Base-by-base conservation (phyloP, 495 filamentous ascomycete species). In the Aspergillus panamensis region DNA sequence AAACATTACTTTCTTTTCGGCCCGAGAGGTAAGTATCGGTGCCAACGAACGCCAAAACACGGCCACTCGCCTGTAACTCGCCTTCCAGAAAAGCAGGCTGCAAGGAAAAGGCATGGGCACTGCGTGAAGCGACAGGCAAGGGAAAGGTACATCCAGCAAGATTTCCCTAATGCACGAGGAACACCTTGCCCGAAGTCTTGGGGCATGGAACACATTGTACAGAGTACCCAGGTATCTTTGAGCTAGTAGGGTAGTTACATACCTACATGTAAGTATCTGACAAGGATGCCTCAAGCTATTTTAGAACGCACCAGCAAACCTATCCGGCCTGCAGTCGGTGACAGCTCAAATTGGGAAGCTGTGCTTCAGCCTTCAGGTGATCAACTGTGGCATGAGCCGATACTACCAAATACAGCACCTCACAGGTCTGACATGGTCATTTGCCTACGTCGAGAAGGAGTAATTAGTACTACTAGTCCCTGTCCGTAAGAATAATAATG, bases 371-470 rank as follows among this genome's bases (percentile, higher is more conserved):
- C 25, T 25, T 50, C 47, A 57, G 55, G 32, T 51, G 29, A 49
- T 49, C 47, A 49, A 20, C 47, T 49, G 47, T 25, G 45, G 48
- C 20, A 14, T 50, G 45, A 37, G 47, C 44, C 30, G 42, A 30
- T 31, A 39, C 35, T 13, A 14, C 53, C 25, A 48, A 48, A 55
- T 48, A 55, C 6, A 30, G 42, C 39, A 29, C 10, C 25, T 54
- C 29, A 32, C 9, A 21, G 31, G 54, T 56, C 55, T 57, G 33
- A 50, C 54, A 49, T 56, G 55, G 48, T 44, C 55, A 57, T 44
- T 57, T 44, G 39, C 29, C 10, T 16, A 16, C 13, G 45, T 8
- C 1, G n/a, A 16, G 42, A 5, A 25, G 25, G 5, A 25, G 25
- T 2, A 25, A 5, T 5, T 25, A 25, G n/a, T n/a, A n/a, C n/a